These are phyloP conservation scores for Dryas octopetala DNA, from an alignment of 306 rosid species.

Conservation along the genomic window DNA sequence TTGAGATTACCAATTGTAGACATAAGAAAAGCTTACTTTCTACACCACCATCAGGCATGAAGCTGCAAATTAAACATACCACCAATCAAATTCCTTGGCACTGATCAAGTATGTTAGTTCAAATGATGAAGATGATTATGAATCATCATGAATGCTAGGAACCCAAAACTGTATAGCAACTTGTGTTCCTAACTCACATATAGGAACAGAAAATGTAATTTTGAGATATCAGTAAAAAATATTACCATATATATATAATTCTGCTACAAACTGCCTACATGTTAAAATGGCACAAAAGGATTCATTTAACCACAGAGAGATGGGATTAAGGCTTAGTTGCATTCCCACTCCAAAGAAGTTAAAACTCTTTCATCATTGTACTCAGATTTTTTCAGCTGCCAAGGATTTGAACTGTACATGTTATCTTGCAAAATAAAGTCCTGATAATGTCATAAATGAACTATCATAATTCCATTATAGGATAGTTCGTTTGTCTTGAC, in stretches of 20 bases:
- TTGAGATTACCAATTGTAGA: not conserved
- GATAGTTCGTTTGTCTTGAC: slow-evolving; percentile 35
- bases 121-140: no score
- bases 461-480: slow-evolving; percentile 16
- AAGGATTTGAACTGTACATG: not conserved
- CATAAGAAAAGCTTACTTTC: slow-evolving; percentile 5
- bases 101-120: slow-evolving; percentile 5
- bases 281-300: not conserved
- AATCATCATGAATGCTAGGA: no score
- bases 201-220: not conserved
- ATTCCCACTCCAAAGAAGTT: not conserved
- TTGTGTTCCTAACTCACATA: not conserved
- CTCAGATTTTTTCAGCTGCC: not conserved
- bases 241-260: no score
- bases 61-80: not conserved
- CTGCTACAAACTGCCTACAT: not conserved
- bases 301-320: not conserved
- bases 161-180: not conserved
- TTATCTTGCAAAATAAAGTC: not conserved
- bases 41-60: slow-evolving; percentile 7
- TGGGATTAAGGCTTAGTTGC: not conserved
- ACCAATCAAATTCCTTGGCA: slow-evolving; percentile 5
- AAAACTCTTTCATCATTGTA: slow-evolving; percentile 1
- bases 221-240: no score
- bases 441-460: slow-evolving; percentile 1